phyloP scores from a whole-genome alignment of 1,284 basidiomycete genomes.

The Macrocybe sp. region DNA sequence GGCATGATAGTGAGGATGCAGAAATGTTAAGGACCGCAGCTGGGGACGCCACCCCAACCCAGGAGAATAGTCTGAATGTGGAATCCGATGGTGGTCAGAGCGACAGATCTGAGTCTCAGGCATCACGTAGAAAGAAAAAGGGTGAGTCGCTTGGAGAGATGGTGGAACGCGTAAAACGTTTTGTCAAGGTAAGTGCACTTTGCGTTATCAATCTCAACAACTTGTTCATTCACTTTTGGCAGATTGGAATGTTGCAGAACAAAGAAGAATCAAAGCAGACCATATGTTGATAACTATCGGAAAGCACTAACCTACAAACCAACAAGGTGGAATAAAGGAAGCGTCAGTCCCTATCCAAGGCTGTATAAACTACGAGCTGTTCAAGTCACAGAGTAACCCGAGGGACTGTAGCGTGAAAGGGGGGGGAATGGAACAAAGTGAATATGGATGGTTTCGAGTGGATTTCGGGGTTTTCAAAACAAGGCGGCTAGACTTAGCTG shows the following conservation, averaged over 20 bases:
- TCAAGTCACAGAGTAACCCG: too few species aligned
- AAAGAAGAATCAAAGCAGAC: conserved; percentile 13
- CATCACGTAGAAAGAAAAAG: not conserved
- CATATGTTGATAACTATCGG: not conserved
- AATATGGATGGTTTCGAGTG: too few species aligned
- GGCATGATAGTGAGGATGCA: conserved; percentile 8
- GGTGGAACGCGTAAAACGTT: conserved; percentile 13
- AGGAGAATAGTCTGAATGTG: conserved; percentile 1
- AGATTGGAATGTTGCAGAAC: conserved; percentile 8
- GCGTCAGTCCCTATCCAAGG: too few species aligned
- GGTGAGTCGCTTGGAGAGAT: conserved; percentile 11
- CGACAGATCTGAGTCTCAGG: not conserved
- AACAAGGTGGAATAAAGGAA: too few species aligned
- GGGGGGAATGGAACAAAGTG: too few species aligned
- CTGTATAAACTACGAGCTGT: too few species aligned
- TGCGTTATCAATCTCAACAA: not conserved
- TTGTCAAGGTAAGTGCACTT: conserved; percentile 13
- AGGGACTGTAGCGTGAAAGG: too few species aligned
- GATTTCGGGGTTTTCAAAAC: too few species aligned
- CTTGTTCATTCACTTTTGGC: too few species aligned
- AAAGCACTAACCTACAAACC: too few species aligned
- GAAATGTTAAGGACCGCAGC: not conserved
- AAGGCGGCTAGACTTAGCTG: too few species aligned
- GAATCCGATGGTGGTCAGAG: not conserved
- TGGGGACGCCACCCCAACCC: not conserved